Evolutionary conservation across 2,329 filamentous ascomycete genomes (phyloP), one percentile per base, ranked within the genome.

Genomic region (Alternaria arborescens): DNA sequence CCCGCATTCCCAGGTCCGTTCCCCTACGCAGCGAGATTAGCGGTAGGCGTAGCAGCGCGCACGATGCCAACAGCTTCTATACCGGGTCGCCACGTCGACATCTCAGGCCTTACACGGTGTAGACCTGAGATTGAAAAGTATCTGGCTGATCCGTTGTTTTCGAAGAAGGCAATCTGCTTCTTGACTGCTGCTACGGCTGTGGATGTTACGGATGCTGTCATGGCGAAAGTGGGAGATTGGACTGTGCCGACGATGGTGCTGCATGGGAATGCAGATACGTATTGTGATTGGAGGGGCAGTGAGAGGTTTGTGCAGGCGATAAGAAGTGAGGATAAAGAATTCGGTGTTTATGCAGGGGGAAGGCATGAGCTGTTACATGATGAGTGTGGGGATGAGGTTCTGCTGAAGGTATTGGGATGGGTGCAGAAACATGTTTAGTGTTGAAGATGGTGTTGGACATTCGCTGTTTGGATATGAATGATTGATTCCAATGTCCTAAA

Each of bases 341-440:
- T 61, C 16, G 34, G 42, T 16, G 43, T 58, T 11, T 58, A 58
- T 52, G 43, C 8, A 14, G 55, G 53, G n/a, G 59, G 54, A 8
- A 41, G 59, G 30, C 59, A 61, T 43, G 59, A 61, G 38, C 40
- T 61, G 28, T 46, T 61, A 24, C 55, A 58, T 54, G 59, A 58
- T 38, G 32, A 53, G 20, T 50, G 52, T n/a, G 55, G 59, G 24
- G 43, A 58, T 18, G 43, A 52, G 14, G 59, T 54, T n/a, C 40
- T 61, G 36, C 40, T 44, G 22, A 24, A 5, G 38, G 43, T 58
- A 3, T 3, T 61, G 30, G 42, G 16, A 14, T 61, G 59, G 59
- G 51, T 52, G 5, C 11, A 16, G 36, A 24, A 34, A n/a, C 50
- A 47, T 32, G 32, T 40, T 1, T 50, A 50, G 30, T n/a, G 14